These are phyloP conservation scores for Lachancea fermentati DNA, from an alignment of 805 yeast genomes.

Conservation along the genomic window DNA sequence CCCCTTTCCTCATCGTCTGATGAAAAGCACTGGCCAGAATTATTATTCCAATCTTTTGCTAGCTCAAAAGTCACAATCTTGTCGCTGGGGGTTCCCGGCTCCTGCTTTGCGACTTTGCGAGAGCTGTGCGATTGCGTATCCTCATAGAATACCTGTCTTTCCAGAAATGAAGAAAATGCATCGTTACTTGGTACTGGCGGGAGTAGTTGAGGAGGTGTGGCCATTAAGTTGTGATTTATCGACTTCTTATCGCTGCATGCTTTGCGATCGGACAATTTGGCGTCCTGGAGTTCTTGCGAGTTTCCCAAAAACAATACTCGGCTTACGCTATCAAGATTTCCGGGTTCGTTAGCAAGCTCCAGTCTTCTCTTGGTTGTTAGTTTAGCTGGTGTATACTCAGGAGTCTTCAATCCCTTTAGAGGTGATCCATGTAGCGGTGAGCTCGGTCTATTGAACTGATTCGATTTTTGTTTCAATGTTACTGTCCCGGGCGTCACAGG, in stretches of 20 bases:
- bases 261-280: background rate
- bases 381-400: conserved; percentile 29
- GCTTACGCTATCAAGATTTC: conserved; percentile 16
- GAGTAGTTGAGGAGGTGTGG: conserved; percentile 1
- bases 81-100: conserved; percentile 35
- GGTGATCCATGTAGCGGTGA: conserved; percentile 12
- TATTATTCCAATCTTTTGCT: conserved; percentile 33
- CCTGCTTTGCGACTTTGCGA: conserved; percentile 15
- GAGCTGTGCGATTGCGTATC: background rate
- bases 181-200: background rate
- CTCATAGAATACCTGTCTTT: background rate
- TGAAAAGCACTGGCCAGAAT: conserved; percentile 13
- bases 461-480: conserved; percentile 3
- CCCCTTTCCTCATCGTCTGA: conserved; percentile 17
- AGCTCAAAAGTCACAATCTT: conserved; percentile 31
- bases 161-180: conserved; percentile 1
- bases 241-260: background rate
- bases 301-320: conserved; percentile 23
- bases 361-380: conserved; percentile 12
- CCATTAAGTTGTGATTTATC: background rate
- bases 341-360: conserved; percentile 11
- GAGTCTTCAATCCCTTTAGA: conserved; percentile 27
- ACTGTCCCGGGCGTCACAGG: conserved; percentile 12
- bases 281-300: background rate
- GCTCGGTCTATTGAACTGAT: conserved; percentile 3